These are phyloP conservation scores for Neurospora sp. DNA, from an alignment of 495 filamentous ascomycete species.

Conservation along the genomic window DNA sequence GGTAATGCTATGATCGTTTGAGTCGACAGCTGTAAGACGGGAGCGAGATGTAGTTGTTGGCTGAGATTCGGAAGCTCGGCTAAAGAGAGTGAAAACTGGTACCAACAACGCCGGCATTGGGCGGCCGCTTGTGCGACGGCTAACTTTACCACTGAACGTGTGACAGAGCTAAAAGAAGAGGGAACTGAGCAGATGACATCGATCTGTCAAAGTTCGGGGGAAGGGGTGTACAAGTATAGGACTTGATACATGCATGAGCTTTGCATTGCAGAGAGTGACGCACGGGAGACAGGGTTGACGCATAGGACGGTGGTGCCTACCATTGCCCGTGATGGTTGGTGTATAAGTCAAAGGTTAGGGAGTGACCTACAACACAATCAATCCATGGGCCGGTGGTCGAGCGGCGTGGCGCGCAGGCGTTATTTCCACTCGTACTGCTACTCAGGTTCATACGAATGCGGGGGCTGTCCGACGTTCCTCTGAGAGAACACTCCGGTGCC, in stretches of 20 bases:
- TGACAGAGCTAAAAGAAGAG: background rate
- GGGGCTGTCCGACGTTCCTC: background rate
- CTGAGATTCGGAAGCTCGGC: background rate
- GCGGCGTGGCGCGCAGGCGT: background rate
- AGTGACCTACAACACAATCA: background rate
- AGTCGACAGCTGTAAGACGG: background rate
- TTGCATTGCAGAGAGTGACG: background rate
- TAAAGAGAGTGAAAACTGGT: background rate
- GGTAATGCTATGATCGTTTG: background rate
- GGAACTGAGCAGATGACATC: background rate
- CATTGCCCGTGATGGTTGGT: background rate
- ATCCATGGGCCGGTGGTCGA: background rate
- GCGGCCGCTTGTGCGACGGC: background rate
- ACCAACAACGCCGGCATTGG: background rate
- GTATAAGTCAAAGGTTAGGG: background rate
- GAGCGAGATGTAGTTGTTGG: background rate
- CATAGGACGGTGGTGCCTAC: too few relatives aligned
- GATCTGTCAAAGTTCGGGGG: background rate
- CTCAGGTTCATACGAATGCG: background rate
- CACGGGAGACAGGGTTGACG: background rate
- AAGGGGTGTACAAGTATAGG: too few relatives aligned
- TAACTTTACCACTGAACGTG: background rate
- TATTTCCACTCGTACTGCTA: background rate
- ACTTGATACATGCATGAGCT: background rate
- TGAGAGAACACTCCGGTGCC: background rate